phyloP scores from a whole-genome alignment of 2,329 filamentous ascomycete species.

The Xylariaceae sp. region DNA sequence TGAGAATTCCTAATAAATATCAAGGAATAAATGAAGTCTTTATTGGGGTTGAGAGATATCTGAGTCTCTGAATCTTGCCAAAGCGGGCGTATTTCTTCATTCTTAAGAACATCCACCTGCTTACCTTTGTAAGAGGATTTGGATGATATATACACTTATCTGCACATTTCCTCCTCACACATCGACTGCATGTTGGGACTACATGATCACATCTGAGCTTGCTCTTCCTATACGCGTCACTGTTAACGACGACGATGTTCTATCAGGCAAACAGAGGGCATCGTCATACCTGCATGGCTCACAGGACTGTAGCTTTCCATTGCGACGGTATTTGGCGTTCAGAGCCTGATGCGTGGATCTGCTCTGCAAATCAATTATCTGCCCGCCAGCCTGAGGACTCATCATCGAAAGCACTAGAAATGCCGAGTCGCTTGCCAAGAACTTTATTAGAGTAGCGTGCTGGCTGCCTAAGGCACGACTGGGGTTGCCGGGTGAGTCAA shows the following conservation, averaged over 20 bases:
- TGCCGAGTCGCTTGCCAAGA: constrained; percentile 16
- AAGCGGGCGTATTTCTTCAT: not conserved
- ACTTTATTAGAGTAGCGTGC: not conserved
- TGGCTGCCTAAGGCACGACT: constrained; percentile 26
- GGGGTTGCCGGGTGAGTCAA: constrained; percentile 23
- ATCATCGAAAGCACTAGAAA: constrained; percentile 22
- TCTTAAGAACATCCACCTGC: constrained; percentile 14
- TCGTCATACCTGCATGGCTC: constrained; percentile 38
- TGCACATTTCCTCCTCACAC: constrained; percentile 38
- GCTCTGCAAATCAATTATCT: constrained; percentile 37
- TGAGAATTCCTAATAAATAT: not conserved
- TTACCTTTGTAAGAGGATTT: constrained; percentile 42
- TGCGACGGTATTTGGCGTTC: constrained; percentile 43
- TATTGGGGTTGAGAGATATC: not conserved
- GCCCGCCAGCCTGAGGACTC: constrained; percentile 35
- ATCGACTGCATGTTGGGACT: constrained; percentile 43
- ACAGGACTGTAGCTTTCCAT: constrained; percentile 45
- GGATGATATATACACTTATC: constrained; percentile 45
- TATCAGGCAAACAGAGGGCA: constrained; percentile 12
- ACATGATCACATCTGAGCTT: constrained; percentile 45
- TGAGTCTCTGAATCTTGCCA: not conserved
- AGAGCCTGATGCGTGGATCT: constrained; percentile 28
- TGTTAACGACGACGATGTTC: constrained; percentile 29
- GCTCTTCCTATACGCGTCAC: constrained; percentile 38
- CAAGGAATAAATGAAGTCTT: not conserved